phyloP scores from a whole-genome alignment of 2,329 filamentous ascomycete species.

The Dichotomopilus funicola region DNA sequence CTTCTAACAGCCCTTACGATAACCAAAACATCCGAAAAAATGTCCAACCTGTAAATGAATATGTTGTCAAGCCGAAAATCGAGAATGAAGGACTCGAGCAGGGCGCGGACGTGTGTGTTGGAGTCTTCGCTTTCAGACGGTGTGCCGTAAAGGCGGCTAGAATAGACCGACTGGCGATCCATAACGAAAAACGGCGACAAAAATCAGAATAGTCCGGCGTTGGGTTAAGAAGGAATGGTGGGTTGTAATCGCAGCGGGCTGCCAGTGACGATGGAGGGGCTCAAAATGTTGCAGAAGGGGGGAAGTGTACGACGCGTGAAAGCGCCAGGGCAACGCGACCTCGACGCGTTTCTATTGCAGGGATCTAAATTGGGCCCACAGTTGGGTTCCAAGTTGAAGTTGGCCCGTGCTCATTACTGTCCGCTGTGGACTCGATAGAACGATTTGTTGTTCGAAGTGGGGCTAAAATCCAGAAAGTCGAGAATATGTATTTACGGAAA shows the following conservation, averaged over 20 bases:
- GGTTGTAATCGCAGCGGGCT: background rate
- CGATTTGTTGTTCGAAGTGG: no score
- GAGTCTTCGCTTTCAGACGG: constrained; percentile 62
- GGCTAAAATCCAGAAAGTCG: no score
- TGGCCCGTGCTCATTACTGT: constrained; percentile 2
- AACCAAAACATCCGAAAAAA: background rate
- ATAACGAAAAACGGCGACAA: constrained; percentile 39
- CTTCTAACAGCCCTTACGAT: background rate
- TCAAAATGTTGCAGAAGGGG: constrained; percentile 14
- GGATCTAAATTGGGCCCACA: constrained; percentile 20
- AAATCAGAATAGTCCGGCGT: background rate
- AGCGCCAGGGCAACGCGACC: constrained; percentile 14
- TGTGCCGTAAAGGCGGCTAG: constrained; percentile 70
- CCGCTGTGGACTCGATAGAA: no score
- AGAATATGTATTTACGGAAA: constrained; percentile 2
- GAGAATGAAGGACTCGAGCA: constrained; percentile 84
- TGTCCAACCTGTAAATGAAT: constrained; percentile 77
- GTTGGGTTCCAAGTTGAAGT: background rate
- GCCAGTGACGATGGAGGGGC: constrained; percentile 12
- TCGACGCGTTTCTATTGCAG: constrained; percentile 17
- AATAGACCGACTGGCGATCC: constrained; percentile 85
- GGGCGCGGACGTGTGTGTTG: constrained; percentile 64
- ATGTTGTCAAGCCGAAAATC: constrained; percentile 90
- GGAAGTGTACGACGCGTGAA: constrained; percentile 19
- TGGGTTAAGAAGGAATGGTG: background rate